Evolutionary conservation across 345 rosid species (phyloP).

Genomic region (Dovyalis caffra): DNA sequence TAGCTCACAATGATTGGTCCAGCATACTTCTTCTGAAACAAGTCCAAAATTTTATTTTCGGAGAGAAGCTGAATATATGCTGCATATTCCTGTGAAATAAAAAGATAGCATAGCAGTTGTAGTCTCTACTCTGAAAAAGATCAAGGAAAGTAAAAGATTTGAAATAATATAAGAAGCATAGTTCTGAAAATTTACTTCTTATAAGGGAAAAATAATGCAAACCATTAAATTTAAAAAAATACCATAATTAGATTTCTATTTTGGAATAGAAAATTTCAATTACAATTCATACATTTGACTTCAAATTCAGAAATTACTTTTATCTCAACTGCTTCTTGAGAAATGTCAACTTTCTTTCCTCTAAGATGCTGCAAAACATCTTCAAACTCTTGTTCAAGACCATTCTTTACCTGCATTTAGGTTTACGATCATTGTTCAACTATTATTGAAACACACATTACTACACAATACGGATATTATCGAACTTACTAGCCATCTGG

Average conservation of each 20-base stretch:
- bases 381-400: slow-evolving; percentile 39
- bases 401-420: slow-evolving; percentile 39
- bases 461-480: background rate
- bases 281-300: too few species aligned
- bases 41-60: background rate
- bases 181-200: background rate
- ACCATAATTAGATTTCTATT: too few species aligned
- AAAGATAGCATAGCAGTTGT: too few species aligned
- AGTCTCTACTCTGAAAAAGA: too few species aligned
- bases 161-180: too few species aligned
- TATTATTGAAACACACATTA: background rate
- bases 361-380: slow-evolving; percentile 37
- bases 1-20: background rate
- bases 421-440: too few species aligned
- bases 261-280: too few species aligned
- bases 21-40: background rate
- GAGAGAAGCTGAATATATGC: background rate
- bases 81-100: background rate
- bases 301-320: slow-evolving; percentile 18
- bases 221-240: too few species aligned
- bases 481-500: slow-evolving; percentile 52
- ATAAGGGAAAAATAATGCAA: background rate
- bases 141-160: too few species aligned
- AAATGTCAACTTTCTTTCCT: slow-evolving; percentile 43
- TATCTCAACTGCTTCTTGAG: slow-evolving; percentile 42